Conservation (phyloP, 768 basidiomycete genomes). For the Boletus barrowsii region DNA sequence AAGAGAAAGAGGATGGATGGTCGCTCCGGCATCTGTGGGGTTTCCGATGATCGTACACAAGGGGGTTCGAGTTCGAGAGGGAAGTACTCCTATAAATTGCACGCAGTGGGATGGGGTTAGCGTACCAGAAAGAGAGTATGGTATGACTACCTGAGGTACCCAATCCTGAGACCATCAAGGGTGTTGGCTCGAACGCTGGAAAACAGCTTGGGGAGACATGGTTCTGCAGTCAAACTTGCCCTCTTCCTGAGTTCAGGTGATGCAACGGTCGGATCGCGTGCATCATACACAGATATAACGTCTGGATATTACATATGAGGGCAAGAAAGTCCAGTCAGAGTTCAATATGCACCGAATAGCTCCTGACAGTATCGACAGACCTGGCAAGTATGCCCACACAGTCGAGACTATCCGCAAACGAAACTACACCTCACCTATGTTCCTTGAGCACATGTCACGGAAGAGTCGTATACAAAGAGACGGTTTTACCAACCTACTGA, state of each 20-base stretch:
- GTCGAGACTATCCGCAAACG: constrained; percentile 93
- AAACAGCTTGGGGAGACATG: background rate
- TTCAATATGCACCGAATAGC: constrained; percentile 54
- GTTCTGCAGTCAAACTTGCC: constrained; percentile 30
- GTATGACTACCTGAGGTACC: constrained; percentile 63
- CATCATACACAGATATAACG: constrained; percentile 47
- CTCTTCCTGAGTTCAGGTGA: constrained; percentile 36
- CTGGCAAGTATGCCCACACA: constrained; percentile 82
- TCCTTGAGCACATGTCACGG: constrained; percentile 6
- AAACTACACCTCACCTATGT: constrained; percentile 80
- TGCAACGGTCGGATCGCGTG: constrained; percentile 73
- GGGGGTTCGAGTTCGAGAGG: constrained; percentile 57
- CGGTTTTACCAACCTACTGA: constrained; percentile 63
- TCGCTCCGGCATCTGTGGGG: constrained; percentile 56
- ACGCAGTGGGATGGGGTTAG: background rate
- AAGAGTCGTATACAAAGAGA: background rate
- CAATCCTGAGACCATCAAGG: constrained; percentile 63
- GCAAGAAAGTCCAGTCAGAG: background rate
- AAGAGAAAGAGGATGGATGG: constrained; percentile 70
- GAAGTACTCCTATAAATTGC: constrained; percentile 64
- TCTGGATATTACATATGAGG: constrained; percentile 25
- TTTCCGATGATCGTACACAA: constrained; percentile 44
- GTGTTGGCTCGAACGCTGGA: constrained; percentile 1
- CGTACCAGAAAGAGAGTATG: background rate
- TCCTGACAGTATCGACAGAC: constrained; percentile 44